These are phyloP conservation scores for Aspergillus baeticus DNA, from an alignment of 495 filamentous ascomycete genomes.

Conservation along the genomic window DNA sequence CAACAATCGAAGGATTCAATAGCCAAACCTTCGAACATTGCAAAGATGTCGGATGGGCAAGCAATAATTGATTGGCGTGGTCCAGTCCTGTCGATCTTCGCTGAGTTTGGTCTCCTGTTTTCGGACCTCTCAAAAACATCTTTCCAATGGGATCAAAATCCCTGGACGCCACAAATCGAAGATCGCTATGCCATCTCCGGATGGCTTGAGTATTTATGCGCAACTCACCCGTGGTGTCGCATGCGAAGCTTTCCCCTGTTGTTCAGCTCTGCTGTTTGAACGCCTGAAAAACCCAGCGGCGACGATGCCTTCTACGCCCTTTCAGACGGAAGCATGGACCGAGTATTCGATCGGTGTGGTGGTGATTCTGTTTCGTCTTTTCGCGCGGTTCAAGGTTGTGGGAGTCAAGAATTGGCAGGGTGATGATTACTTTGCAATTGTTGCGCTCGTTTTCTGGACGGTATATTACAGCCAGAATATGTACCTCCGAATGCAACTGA, in stretches of 20 bases:
- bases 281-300: not conserved
- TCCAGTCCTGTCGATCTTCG: too few relatives aligned
- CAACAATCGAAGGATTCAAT: too few relatives aligned
- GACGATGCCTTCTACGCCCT: slow-evolving; percentile 16
- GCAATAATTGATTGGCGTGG: too few relatives aligned
- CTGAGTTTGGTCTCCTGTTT: too few relatives aligned
- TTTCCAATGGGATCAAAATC: not conserved
- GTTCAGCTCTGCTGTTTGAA: too few relatives aligned
- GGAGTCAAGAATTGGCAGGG: slow-evolving; percentile 24
- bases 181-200: too few relatives aligned
- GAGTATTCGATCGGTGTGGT: slow-evolving; percentile 19
- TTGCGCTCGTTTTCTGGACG: slow-evolving; percentile 22
- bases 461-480: not conserved
- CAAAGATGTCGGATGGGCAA: too few relatives aligned
- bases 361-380: slow-evolving; percentile 21
- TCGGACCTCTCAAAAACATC: too few relatives aligned
- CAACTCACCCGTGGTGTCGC: not conserved
- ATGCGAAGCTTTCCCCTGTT: too few relatives aligned
- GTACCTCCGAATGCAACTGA: too few relatives aligned
- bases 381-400: slow-evolving; percentile 21
- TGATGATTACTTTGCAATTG: slow-evolving; percentile 24
- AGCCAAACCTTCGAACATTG: too few relatives aligned
- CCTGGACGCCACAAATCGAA: not conserved
- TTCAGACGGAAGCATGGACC: slow-evolving; percentile 25
- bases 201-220: too few relatives aligned